phyloP scores from a whole-genome alignment of 176 grass and related monocot genomes.

The Oryza officinalis region DNA sequence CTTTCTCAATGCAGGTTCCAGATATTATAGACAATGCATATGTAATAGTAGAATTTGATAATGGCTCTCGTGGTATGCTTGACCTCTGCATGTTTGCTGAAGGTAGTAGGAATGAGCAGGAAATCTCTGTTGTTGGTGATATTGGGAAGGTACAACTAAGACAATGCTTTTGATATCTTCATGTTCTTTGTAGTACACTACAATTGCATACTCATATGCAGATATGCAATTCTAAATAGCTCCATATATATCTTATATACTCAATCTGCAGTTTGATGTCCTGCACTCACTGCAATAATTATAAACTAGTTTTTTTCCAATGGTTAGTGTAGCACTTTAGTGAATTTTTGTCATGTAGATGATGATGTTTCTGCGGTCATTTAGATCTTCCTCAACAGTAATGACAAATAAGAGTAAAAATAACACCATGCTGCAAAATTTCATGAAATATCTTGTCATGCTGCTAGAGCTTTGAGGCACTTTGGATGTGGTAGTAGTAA shows the following conservation, averaged over 20 bases:
- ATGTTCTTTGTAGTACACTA: background rate
- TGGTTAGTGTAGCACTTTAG: background rate
- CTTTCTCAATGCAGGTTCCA: slow-evolving; percentile 59
- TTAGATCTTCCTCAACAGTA: background rate
- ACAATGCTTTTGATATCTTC: background rate
- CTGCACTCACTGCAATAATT: background rate
- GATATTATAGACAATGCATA: slow-evolving; percentile 98
- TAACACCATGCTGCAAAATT: background rate
- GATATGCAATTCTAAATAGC: background rate
- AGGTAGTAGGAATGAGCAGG: slow-evolving; percentile 91
- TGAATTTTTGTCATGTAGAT: background rate
- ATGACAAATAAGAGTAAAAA: background rate
- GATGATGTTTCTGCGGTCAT: background rate
- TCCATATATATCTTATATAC: background rate
- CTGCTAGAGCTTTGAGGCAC: background rate
- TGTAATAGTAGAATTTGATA: slow-evolving; percentile 92
- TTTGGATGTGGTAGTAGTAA: background rate
- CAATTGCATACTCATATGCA: background rate
- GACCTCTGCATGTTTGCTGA: slow-evolving; percentile 99
- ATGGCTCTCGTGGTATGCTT: slow-evolving; percentile 90
- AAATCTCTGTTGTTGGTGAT: slow-evolving; percentile 92
- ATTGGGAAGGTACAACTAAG: slow-evolving; percentile 69
- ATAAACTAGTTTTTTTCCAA: background rate
- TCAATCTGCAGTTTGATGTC: background rate
- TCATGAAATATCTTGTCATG: background rate